Conservation (phyloP, 1,139 yeast species). For the Debaryomyces udenii region DNA sequence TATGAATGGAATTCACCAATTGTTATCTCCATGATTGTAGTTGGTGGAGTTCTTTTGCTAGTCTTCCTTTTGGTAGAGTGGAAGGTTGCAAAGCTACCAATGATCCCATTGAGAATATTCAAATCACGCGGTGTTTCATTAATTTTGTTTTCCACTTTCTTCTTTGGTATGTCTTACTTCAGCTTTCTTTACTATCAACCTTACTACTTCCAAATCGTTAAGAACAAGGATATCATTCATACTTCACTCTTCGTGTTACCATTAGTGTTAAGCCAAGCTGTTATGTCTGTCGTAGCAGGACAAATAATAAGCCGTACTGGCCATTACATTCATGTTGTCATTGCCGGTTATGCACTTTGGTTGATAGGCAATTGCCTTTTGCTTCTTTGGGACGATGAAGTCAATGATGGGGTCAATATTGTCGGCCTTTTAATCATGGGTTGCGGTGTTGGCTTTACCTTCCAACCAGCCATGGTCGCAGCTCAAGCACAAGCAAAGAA, state of each 20-base stretch:
- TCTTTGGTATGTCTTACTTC: conserved; percentile 53
- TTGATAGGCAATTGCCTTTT: conserved; percentile 41
- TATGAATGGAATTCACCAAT: conserved; percentile 54
- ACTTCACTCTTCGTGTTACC: conserved; percentile 47
- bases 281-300: conserved; percentile 46
- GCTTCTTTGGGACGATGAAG: conserved; percentile 33
- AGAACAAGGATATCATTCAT: conserved; percentile 38
- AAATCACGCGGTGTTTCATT: conserved; percentile 40
- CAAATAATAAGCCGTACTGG: conserved; percentile 44
- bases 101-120: conserved; percentile 57
- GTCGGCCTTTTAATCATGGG: conserved; percentile 48
- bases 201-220: conserved; percentile 54
- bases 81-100: conserved; percentile 53
- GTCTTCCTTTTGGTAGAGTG: conserved; percentile 51
- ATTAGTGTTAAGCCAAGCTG: conserved; percentile 44
- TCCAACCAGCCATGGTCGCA: conserved; percentile 52
- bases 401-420: conserved; percentile 36
- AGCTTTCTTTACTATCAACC: conserved; percentile 51
- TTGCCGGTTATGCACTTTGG: conserved; percentile 49
- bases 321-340: conserved; percentile 45
- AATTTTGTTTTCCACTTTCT: conserved; percentile 45
- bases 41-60: conserved; percentile 48
- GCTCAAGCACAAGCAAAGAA: conserved; percentile 54
- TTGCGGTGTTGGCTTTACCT: conserved; percentile 38
- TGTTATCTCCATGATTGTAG: conserved; percentile 48